Evolutionary conservation across 2,329 filamentous ascomycete genomes (phyloP), one percentile per base, ranked within the genome.

Genomic region (Thelonectria olida): DNA sequence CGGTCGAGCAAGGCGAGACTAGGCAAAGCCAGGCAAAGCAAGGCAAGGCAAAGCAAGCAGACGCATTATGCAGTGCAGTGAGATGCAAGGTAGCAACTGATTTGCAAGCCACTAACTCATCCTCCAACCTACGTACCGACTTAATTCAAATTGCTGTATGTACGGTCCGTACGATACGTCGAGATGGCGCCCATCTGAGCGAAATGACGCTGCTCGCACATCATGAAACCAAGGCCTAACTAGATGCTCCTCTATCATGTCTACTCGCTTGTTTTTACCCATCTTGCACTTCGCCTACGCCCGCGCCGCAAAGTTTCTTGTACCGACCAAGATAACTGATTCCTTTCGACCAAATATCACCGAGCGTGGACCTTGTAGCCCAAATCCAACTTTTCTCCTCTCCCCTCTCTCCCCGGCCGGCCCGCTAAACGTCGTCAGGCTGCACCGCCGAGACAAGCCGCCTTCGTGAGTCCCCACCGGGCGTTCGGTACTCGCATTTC

Each of bases 361-460:
- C 17, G n/a, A 17, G n/a, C n/a, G n/a, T n/a, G n/a, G n/a, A n/a
- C n/a, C n/a, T n/a, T n/a, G n/a, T n/a, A n/a, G n/a, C n/a, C n/a
- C n/a, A n/a, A n/a, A n/a, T n/a, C n/a, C n/a, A n/a, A 17, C 15
- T 44, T 23, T 44, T 10, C 9, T 23, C 41, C 15, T 17, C 38
- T 25, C 41, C 41, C 44, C 34, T 42, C 22, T 19, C 15, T 10
- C 7, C 19, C 19, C 15, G 13, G 36, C n/a, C 31, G 7, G 34
- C n/a, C 42, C 27, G 15, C 31, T 10, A 34, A 34, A 34, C 31
- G 31, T 34, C 28, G 4, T 31, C 50, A 31, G 51, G 45, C 41
- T 54, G 57, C 53, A 34, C 38, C 51, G 23, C 57, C 57, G 57
- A 60, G 15, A 51, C 38, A 54, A 60, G 39, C 45, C 38, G 57